phyloP scores from a whole-genome alignment of 495 filamentous ascomycete species.

The Neohortaea acidophila region DNA sequence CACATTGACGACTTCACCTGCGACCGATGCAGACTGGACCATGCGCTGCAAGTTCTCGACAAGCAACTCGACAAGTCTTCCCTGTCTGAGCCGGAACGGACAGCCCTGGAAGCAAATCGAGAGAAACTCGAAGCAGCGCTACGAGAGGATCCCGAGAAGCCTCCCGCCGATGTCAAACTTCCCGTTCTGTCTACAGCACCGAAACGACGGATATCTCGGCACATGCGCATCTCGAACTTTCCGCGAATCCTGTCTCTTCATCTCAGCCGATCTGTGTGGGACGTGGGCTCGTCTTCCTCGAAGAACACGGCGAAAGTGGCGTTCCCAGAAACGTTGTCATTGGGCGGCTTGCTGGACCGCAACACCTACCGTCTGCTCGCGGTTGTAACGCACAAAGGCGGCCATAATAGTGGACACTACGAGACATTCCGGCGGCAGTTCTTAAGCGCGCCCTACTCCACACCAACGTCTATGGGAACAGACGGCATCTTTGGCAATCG shows the following conservation, averaged over 20 bases:
- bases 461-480: slow-evolving; percentile 56
- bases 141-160: slow-evolving; percentile 59
- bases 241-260: slow-evolving; percentile 85
- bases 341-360: slow-evolving; percentile 65
- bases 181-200: slow-evolving; percentile 60
- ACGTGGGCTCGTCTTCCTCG: slow-evolving; percentile 51
- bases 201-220: slow-evolving; percentile 66
- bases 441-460: slow-evolving; percentile 55
- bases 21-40: slow-evolving; percentile 74
- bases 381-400: slow-evolving; percentile 87
- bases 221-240: slow-evolving; percentile 70
- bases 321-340: slow-evolving; percentile 68
- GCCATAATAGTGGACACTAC: slow-evolving; percentile 92
- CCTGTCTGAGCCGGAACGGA: slow-evolving; percentile 30
- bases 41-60: slow-evolving; percentile 43
- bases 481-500: slow-evolving; percentile 51
- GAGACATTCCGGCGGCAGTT: slow-evolving; percentile 88
- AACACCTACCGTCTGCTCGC: slow-evolving; percentile 73
- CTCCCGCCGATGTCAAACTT: slow-evolving; percentile 55
- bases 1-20: slow-evolving; percentile 95
- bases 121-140: slow-evolving; percentile 44
- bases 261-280: slow-evolving; percentile 81
- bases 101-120: slow-evolving; percentile 38
- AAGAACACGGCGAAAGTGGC: slow-evolving; percentile 91
- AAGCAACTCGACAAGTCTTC: slow-evolving; percentile 35